Percentiles rank a stretch among this genome's conserved stretches.
Conservation (phyloP, 2,329 filamentous ascomycete species). For the Aspergillus puulaauensis region DNA sequence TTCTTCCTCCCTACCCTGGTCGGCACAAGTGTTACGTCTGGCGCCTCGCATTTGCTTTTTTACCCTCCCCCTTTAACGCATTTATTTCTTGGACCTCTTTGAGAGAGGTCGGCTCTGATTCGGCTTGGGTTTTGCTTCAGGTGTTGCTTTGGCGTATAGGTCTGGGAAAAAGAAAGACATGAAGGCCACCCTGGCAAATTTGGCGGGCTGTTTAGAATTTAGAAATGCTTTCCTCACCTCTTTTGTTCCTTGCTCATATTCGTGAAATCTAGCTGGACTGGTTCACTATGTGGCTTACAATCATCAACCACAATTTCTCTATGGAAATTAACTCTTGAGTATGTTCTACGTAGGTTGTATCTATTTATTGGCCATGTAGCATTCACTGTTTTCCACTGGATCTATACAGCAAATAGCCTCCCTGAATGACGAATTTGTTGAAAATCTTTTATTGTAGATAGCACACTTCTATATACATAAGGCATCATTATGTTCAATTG, state of each 20-base stretch:
- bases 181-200: slow-evolving; percentile 1
- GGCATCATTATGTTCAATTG: neutral
- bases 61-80: neutral
- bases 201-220: slow-evolving; percentile 7
- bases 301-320: neutral
- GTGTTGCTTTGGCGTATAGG: slow-evolving; percentile 4
- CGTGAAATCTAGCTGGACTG: slow-evolving; percentile 1
- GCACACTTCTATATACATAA: neutral
- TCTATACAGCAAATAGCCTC: neutral
- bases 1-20: neutral
- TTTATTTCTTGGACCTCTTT: neutral
- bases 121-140: slow-evolving; percentile 3
- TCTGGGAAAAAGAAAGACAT: slow-evolving; percentile 3
- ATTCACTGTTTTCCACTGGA: neutral
- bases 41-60: neutral
- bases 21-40: neutral
- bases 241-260: neutral
- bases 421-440: too few species aligned
- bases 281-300: neutral
- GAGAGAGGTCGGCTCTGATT: neutral
- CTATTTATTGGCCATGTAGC: neutral
- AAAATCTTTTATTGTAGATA: too few species aligned
- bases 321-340: neutral
- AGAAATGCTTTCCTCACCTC: neutral
- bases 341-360: neutral